Base-by-base conservation (phyloP, 1,284 basidiomycete genomes). In the Ustilago hordei region DNA sequence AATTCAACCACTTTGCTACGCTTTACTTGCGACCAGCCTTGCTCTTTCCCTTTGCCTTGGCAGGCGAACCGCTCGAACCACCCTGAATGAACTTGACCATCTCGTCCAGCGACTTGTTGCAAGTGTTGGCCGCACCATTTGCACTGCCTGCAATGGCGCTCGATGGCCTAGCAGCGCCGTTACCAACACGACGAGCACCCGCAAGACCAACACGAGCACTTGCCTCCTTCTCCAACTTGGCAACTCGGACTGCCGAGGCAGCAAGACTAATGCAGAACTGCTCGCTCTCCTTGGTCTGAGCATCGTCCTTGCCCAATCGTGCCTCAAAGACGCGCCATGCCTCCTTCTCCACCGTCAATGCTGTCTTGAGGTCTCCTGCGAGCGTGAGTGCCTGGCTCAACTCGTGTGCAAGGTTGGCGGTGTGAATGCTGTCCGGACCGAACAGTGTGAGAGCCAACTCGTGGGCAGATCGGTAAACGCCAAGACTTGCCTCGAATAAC, bases 391-490 rank as follows among this genome's bases (percentile, higher is more conserved):
- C 84, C 64, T 86, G 83, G 54, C 81, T 82, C 53, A 85, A 67
- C 72, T 84, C 84, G 66, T 84, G 82, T 4, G 80, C 83, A 41
- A 83, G 61, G 72, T 85, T 82, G 61, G 81, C 84, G 5, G 83
- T 84, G 72, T 85, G 81, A 62, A 85, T 81, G 59, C 72, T 75
- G 58, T 86, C 83, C 4, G 76, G 55, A 8, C 84, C 84, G 62
- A 82, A 84, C 45, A 84, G 65, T 31, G 64, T 48, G 38, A 81
- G 59, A 3, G 81, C 75, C 19, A 84, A 70, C 35, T 82, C 79
- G 65, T 86, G 72, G 11, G 81, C 82, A 13, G 71, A 60, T 31
- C 69, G 54, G 76, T 82, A 84, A 38, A 84, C 75, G 23, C 77
- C 63, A 38, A 86, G 69, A 35, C 71, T 75, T 23, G 69, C 48